Conservation (phyloP, 148 eudicot genomes). For the Dianthus caryophyllus region DNA sequence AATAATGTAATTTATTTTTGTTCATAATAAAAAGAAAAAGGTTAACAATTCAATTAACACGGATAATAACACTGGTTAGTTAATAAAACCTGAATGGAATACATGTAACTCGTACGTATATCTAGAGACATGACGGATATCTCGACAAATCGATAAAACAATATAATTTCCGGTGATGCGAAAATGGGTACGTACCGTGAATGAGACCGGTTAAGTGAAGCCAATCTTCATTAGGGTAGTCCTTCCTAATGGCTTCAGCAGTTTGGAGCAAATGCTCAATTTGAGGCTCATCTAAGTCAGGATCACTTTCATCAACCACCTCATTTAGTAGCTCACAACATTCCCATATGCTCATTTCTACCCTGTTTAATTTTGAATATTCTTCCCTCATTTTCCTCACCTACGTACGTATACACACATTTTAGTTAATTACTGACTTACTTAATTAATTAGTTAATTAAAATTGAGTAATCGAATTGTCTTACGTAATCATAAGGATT, state of each 20-base stretch:
- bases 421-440: background rate
- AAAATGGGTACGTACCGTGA: conserved; percentile 51
- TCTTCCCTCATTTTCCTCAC: conserved; percentile 69
- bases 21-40: no score
- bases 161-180: no score
- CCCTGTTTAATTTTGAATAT: conserved; percentile 57
- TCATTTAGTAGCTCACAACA: conserved; percentile 77
- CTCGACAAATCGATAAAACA: no score
- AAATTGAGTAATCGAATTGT: background rate
- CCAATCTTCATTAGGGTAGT: conserved; percentile 83
- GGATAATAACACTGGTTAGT: no score
- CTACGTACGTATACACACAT: no score
- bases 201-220: conserved; percentile 81
- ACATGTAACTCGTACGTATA: no score
- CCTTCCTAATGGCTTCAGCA: conserved; percentile 78
- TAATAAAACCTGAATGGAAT: no score
- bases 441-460: background rate
- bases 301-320: conserved; percentile 84
- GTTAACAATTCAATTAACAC: no score
- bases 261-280: conserved; percentile 81
- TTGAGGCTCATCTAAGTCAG: conserved; percentile 87
- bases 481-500: no score
- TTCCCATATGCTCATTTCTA: conserved; percentile 93
- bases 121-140: no score
- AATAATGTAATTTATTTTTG: no score